These are phyloP conservation scores for Mimosa bimucronata DNA, from an alignment of 306 rosid genomes.

Conservation along the genomic window DNA sequence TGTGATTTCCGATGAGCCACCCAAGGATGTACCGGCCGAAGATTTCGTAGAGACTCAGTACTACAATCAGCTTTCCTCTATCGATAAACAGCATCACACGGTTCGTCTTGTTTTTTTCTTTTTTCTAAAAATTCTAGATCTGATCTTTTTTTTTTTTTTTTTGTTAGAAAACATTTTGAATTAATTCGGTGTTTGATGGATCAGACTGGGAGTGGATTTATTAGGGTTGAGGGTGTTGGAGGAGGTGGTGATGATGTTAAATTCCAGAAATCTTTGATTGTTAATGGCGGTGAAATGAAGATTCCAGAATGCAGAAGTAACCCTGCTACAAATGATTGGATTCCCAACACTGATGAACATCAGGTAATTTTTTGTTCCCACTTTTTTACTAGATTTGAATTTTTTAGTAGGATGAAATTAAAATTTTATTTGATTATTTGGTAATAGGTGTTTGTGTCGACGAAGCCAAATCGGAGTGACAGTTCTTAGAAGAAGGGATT, in stretches of 20 bases:
- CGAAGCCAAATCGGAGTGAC: constrained; percentile 63
- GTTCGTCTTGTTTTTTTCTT: constrained; percentile 35
- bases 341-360: constrained; percentile 51
- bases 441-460: constrained; percentile 42
- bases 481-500: constrained; percentile 26
- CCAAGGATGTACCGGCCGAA: constrained; percentile 49
- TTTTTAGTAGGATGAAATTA: not conserved
- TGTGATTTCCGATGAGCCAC: constrained; percentile 31
- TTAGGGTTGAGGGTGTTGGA: constrained; percentile 48
- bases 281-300: constrained; percentile 27
- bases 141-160: not conserved
- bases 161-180: not conserved
- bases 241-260: constrained; percentile 33
- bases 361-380: constrained; percentile 30
- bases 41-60: constrained; percentile 77
- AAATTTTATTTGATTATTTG: not conserved
- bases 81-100: constrained; percentile 72
- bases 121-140: not conserved
- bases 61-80: constrained; percentile 57
- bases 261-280: constrained; percentile 27
- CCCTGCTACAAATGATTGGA: constrained; percentile 90
- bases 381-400: not conserved
- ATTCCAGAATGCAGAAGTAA: constrained; percentile 53
- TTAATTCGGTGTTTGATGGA: not conserved
- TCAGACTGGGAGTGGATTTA: constrained; percentile 79